A percentile compares a stretch with the other conserved stretches of the same genome.
Conservation (phyloP, 2,329 filamentous ascomycete genomes). For the Monosporascus ibericus region DNA sequence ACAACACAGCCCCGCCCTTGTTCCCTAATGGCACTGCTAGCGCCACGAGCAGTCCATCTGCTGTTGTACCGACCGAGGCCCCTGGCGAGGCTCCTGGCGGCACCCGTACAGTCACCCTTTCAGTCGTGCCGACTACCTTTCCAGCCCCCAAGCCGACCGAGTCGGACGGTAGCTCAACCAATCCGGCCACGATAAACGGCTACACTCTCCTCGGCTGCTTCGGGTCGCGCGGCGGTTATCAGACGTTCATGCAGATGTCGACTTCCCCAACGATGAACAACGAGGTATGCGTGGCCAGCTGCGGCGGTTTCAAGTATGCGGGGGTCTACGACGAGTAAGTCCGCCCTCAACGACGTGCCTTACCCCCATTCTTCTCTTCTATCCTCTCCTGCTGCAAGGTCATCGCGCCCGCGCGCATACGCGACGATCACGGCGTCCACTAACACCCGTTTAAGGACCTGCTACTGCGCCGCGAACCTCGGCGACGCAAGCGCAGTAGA, state of each 20-base stretch:
- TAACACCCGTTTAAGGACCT: slow-evolving; percentile 21
- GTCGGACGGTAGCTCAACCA: slow-evolving; percentile 6
- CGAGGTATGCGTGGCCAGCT: slow-evolving; percentile 32
- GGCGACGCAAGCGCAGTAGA: slow-evolving; percentile 32
- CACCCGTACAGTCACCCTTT: slow-evolving; percentile 22
- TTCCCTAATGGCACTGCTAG: slow-evolving; percentile 1
- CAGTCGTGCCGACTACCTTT: slow-evolving; percentile 8
- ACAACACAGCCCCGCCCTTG: slow-evolving; percentile 1
- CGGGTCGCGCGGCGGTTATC: slow-evolving; percentile 29
- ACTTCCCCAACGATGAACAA: slow-evolving; percentile 33
- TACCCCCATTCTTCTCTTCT: neutral
- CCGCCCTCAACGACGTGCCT: neutral
- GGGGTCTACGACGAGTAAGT: slow-evolving; percentile 31
- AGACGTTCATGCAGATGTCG: slow-evolving; percentile 25
- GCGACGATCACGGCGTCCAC: neutral
- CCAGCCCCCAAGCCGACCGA: slow-evolving; percentile 15
- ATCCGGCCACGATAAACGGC: slow-evolving; percentile 12
- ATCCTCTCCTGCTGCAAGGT: neutral
- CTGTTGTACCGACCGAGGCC: neutral
- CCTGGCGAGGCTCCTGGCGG: slow-evolving; percentile 7
- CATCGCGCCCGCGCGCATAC: neutral
- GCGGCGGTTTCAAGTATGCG: slow-evolving; percentile 29
- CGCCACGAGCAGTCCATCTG: neutral
- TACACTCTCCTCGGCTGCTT: slow-evolving; percentile 32
- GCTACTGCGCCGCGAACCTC: slow-evolving; percentile 39